Conservation (phyloP, 352 stramenopile genomes). For the Pythium dissotocum region DNA sequence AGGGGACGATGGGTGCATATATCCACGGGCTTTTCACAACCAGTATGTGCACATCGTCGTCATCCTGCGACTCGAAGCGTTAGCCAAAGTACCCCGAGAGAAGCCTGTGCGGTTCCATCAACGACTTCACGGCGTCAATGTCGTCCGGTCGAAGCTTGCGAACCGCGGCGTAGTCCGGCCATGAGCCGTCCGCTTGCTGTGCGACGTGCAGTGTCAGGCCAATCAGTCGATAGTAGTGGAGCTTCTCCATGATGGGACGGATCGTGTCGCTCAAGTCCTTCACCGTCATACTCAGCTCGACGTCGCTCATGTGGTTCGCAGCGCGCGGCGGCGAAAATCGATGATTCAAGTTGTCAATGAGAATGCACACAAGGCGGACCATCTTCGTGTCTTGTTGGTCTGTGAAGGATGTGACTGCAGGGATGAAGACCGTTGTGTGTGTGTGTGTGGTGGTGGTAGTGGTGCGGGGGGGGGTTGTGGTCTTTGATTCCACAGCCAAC, state of each 20-base stretch:
- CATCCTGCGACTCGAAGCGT: not conserved
- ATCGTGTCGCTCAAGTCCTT: not conserved
- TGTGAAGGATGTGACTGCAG: too few species aligned
- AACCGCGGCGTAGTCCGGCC: not conserved
- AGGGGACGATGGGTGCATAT: too few species aligned
- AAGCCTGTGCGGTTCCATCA: not conserved
- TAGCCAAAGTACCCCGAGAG: not conserved
- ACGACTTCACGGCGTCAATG: not conserved
- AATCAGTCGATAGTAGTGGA: not conserved
- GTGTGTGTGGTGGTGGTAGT: too few species aligned
- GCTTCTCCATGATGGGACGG: not conserved
- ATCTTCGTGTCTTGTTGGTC: not conserved
- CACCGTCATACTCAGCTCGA: not conserved
- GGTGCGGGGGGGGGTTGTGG: too few species aligned
- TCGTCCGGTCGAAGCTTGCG: not conserved
- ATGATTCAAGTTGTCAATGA: not conserved
- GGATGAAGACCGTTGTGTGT: too few species aligned
- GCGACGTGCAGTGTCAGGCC: too few species aligned
- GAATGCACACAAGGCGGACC: not conserved
- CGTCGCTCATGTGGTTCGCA: not conserved
- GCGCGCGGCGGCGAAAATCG: not conserved
- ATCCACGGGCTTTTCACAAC: not conserved
- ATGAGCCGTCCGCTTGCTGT: not conserved
- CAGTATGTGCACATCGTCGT: not conserved
- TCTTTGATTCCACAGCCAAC: too few species aligned